These are phyloP conservation scores for Emmonsiellopsis sp. DNA, from an alignment of 2,329 filamentous ascomycete genomes.

Conservation along the genomic window DNA sequence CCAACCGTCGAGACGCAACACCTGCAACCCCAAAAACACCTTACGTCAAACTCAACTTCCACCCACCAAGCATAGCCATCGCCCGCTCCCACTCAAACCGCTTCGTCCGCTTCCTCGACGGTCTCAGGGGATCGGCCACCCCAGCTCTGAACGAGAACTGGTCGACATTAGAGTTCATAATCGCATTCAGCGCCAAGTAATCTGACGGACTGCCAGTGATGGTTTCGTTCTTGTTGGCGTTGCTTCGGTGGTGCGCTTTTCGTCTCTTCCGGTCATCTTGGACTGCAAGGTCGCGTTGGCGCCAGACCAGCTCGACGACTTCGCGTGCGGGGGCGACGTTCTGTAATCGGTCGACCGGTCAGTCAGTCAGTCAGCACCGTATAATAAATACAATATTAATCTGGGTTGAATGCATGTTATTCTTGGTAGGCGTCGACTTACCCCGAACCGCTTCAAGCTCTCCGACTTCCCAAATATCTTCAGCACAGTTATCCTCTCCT, in stretches of 20 bases:
- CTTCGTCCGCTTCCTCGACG: background rate
- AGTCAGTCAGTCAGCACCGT: background rate
- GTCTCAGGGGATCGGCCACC: background rate
- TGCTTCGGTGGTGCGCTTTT: background rate
- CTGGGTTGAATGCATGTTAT: background rate
- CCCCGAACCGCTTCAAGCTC: background rate
- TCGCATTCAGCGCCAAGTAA: background rate
- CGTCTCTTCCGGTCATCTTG: background rate
- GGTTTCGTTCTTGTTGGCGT: background rate
- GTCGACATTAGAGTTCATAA: background rate
- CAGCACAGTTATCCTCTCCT: background rate
- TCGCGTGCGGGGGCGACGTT: background rate
- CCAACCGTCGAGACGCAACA: background rate
- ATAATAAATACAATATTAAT: background rate
- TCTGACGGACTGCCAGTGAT: background rate
- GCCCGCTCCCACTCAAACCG: background rate
- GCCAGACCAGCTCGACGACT: background rate
- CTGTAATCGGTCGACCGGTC: background rate
- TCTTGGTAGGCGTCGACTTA: background rate
- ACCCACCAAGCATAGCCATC: background rate
- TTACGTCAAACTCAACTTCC: background rate
- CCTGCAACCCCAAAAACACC: background rate
- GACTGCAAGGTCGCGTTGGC: background rate
- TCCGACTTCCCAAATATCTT: background rate
- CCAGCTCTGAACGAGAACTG: too few relatives aligned